phyloP scores from a whole-genome alignment of 2,329 filamentous ascomycete genomes.

The Eutypella sp. region DNA sequence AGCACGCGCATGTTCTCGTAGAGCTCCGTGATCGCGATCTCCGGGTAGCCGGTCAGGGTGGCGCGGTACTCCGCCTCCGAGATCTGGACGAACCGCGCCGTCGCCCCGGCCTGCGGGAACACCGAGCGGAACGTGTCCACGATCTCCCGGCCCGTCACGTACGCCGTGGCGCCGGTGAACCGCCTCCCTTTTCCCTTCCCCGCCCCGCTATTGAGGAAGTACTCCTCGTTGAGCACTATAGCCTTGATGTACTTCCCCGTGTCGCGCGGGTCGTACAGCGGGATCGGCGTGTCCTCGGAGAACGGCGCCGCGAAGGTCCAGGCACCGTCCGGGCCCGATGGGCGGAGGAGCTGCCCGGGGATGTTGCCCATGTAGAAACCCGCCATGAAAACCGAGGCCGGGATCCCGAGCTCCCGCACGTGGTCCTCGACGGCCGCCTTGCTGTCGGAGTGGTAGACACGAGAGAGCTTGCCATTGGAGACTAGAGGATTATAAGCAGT shows the following conservation, averaged over 20 bases:
- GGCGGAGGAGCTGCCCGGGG: conserved; percentile 20
- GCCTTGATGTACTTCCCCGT: conserved; percentile 36
- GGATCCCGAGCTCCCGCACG: conserved; percentile 40
- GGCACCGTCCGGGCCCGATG: conserved; percentile 22
- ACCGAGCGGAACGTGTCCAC: conserved; percentile 33
- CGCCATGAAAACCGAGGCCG: conserved; percentile 46
- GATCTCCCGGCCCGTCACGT: conserved; percentile 35
- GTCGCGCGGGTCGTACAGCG: conserved; percentile 31
- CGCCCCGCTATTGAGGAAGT: too few relatives aligned
- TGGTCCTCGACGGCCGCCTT: conserved; percentile 54
- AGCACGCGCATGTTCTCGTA: conserved; percentile 50
- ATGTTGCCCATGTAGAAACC: conserved; percentile 52
- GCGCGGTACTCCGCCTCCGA: conserved; percentile 37
- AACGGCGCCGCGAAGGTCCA: conserved; percentile 30
- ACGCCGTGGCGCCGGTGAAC: conserved; percentile 37
- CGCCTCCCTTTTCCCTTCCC: too few relatives aligned
- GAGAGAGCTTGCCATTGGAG: conserved; percentile 33
- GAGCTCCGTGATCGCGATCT: conserved; percentile 41
- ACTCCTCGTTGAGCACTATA: conserved; percentile 26
- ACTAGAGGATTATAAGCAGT: conserved; percentile 21
- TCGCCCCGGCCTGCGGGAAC: conserved; percentile 34
- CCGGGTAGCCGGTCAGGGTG: conserved; percentile 34
- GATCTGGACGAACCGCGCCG: conserved; percentile 29
- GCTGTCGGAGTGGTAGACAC: conserved; percentile 49
- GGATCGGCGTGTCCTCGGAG: conserved; percentile 26